Conservation (phyloP, 495 filamentous ascomycete species). For the Eremomyces bilateralis region DNA sequence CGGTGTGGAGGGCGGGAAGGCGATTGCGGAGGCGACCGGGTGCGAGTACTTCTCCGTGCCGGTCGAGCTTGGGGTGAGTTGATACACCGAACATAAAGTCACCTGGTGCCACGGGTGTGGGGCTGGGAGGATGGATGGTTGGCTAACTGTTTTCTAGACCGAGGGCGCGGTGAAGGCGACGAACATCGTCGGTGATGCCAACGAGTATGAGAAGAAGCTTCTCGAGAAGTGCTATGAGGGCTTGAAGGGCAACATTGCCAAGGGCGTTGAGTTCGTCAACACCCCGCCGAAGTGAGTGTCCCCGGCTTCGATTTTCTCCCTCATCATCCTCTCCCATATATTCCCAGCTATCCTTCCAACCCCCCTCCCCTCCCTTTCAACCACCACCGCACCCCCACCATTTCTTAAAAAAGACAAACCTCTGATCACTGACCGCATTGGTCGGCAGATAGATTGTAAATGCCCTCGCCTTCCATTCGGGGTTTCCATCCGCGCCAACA, state of each 20-base stretch:
- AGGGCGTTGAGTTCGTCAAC: constrained; percentile 77
- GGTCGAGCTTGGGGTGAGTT: constrained; percentile 76
- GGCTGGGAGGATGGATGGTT: neutral
- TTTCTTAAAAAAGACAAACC: no score
- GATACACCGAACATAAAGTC: no score
- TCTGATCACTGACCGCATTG: no score
- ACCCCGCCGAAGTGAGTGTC: constrained; percentile 38
- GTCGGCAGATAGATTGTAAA: no score
- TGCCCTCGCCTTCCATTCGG: no score
- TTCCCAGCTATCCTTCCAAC: no score
- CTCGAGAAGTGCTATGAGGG: constrained; percentile 50
- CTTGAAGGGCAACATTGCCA: constrained; percentile 78
- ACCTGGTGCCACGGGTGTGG: no score
- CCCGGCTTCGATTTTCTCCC: no score
- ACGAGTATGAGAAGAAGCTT: constrained; percentile 68
- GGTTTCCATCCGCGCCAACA: no score
- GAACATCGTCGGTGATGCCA: constrained; percentile 52
- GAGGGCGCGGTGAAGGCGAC: constrained; percentile 62
- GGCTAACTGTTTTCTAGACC: constrained; percentile 33
- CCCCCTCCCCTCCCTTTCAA: no score
- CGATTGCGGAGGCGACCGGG: constrained; percentile 58
- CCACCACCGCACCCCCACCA: no score
- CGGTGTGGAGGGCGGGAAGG: constrained; percentile 70
- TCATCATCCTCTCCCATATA: no score
- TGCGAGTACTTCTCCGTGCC: constrained; percentile 91